These are phyloP conservation scores for Solanum lignicaule DNA, from an alignment of 257 asterid genomes.

Conservation along the genomic window DNA sequence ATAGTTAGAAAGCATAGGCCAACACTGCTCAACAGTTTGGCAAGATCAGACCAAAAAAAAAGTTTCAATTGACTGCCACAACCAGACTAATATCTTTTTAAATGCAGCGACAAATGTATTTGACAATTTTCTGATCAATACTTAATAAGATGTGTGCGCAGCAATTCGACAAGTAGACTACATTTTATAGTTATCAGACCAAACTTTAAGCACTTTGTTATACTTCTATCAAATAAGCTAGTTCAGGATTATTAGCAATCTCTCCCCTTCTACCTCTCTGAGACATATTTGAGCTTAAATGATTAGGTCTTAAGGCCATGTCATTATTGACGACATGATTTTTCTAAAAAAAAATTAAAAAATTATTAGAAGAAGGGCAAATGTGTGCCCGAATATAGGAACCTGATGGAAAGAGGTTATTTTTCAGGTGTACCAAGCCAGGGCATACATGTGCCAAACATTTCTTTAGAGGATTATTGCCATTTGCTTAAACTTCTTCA, in stretches of 20 bases:
- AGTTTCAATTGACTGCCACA: neutral
- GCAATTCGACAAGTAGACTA: neutral
- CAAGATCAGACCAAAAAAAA: neutral
- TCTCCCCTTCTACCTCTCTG: neutral
- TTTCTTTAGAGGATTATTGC: neutral
- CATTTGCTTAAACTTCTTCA: neutral
- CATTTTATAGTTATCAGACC: neutral
- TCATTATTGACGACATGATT: neutral
- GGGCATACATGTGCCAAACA: neutral
- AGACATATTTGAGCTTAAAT: neutral
- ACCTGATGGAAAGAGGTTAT: neutral
- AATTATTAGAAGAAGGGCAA: neutral
- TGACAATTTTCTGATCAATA: neutral
- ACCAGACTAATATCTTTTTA: neutral
- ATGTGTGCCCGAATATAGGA: neutral
- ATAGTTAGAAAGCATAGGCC: neutral
- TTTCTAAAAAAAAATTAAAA: too few relatives aligned
- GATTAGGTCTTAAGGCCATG: neutral
- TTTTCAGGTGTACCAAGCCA: neutral
- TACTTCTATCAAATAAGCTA: neutral
- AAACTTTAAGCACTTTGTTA: neutral
- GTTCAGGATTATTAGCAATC: neutral
- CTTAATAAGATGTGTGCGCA: neutral
- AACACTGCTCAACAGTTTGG: neutral
- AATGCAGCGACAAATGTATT: neutral